These are phyloP conservation scores for Podaxis pistillaris DNA, from an alignment of 768 basidiomycete genomes.

Conservation along the genomic window DNA sequence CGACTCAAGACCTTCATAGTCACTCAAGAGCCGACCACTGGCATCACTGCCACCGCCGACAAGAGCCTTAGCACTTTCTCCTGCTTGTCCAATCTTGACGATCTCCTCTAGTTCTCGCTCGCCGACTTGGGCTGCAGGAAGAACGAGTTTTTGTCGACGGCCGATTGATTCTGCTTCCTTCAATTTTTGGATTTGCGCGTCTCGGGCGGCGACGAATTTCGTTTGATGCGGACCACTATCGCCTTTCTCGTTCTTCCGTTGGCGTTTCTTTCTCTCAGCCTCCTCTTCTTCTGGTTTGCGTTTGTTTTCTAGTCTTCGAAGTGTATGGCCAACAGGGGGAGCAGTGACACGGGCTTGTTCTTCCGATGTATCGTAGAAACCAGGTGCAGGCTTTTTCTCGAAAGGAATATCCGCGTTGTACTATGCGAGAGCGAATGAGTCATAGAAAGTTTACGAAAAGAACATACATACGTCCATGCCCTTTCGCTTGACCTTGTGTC, in stretches of 20 bases:
- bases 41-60: conserved; percentile 83
- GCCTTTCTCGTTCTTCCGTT: conserved; percentile 73
- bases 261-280: conserved; percentile 87
- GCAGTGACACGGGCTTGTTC: conserved; percentile 83
- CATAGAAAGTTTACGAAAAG: background rate
- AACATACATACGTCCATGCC: conserved; percentile 85
- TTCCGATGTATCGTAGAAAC: conserved; percentile 96
- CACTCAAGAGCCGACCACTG: conserved; percentile 82
- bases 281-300: conserved; percentile 93
- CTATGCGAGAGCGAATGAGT: conserved; percentile 35
- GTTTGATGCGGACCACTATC: conserved; percentile 68
- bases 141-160: conserved; percentile 74
- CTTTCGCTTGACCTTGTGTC: conserved; percentile 91
- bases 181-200: conserved; percentile 96
- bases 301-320: conserved; percentile 94
- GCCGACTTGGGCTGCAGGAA: conserved; percentile 91
- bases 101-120: conserved; percentile 96
- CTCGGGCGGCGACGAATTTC: conserved; percentile 94
- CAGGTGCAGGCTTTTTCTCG: conserved; percentile 92
- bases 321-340: conserved; percentile 89
- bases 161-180: conserved; percentile 98
- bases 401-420: conserved; percentile 99
- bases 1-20: conserved; percentile 86
- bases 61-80: conserved; percentile 84
- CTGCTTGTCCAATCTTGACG: conserved; percentile 94